Evolutionary conservation across 2,329 filamentous ascomycete genomes (phyloP).

Genomic region (Scedosporium apiospermum): DNA sequence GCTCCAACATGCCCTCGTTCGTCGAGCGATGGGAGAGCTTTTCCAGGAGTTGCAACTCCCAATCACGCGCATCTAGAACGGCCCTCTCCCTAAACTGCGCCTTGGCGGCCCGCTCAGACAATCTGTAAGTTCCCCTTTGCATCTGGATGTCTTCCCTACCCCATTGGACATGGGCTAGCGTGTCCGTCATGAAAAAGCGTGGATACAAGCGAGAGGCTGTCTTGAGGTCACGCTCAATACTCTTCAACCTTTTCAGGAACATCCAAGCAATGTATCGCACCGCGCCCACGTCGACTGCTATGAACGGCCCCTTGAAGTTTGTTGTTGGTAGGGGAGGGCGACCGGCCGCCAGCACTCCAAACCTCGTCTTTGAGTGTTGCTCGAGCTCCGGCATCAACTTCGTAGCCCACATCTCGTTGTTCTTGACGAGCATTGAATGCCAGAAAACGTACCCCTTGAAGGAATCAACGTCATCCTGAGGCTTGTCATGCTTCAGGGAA

Average conservation of each 20-base stretch:
- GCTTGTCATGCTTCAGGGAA: slow-evolving; percentile 7
- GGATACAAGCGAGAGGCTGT: slow-evolving; percentile 15
- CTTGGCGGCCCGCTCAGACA: too few species aligned
- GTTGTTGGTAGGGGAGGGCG: slow-evolving; percentile 14
- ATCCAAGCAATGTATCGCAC: slow-evolving; percentile 16
- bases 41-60: slow-evolving; percentile 22
- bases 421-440: slow-evolving; percentile 16
- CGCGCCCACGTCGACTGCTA: slow-evolving; percentile 15
- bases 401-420: slow-evolving; percentile 14
- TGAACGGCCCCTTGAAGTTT: slow-evolving; percentile 21
- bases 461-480: slow-evolving; percentile 13
- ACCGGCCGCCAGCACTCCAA: not conserved
- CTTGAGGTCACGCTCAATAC: slow-evolving; percentile 15
- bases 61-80: slow-evolving; percentile 7
- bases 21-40: slow-evolving; percentile 16
- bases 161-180: slow-evolving; percentile 11
- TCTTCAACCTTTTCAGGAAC: slow-evolving; percentile 13
- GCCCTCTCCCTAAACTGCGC: too few species aligned
- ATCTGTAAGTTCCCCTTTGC: too few species aligned
- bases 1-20: slow-evolving; percentile 3
- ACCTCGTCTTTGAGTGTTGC: not conserved
- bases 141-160: not conserved
- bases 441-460: slow-evolving; percentile 21
- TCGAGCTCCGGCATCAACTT: slow-evolving; percentile 15
- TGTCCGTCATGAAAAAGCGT: slow-evolving; percentile 16